Evolutionary conservation across 2,329 filamentous ascomycete species (phyloP), one percentile per base, ranked within the genome.

Genomic region (Botrytis byssoidea): DNA sequence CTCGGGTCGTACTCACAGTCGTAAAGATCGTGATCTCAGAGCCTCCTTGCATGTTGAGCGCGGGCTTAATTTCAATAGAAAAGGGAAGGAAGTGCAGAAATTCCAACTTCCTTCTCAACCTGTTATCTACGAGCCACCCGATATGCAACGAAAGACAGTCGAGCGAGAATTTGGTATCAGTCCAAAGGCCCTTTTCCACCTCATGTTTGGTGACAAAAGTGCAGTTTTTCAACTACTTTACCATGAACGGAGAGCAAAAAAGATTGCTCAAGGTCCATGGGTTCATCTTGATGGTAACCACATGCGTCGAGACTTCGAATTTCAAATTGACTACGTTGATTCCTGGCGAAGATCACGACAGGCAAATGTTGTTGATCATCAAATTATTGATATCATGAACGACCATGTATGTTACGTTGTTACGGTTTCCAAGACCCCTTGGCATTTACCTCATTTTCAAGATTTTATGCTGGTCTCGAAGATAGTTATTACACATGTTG

Each of bases 201-300:
- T 98, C 25, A 88, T 99, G 70, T 99, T 98, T 82, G 96, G 96
- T 55, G 96, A 99, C 82, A 97, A 95, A 83, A 97, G 93, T 81
- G 93, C 95, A 48, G 91, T 98, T 57, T 99, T 98, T 83, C 72
- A 72, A 48, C n/a, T 61, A 22, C 66, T 74, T 42, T 72, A 74
- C n/a, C 73, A 73, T 81, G 94, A 97, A 81, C 88, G 93, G 70
- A 88, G 91, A 78, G 93, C 93, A 22, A 89, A 91, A 81, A 90
- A 91, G 75, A 94, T 98, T 75, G 90, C 92, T 3, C 95, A 98
- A 82, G 92, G 93, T 0, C 93, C 95, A 0, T 99, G 96, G 96
- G 85, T 87, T 29, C 86, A 90, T 67, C 85, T 89, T 5, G 92
- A 95, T 74, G 87, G 91, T 59, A 90, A 90, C 1, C 88, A 89